phyloP scores from a whole-genome alignment of 192 early-diverging fungal genomes.

The Geosiphon pyriformis region DNA sequence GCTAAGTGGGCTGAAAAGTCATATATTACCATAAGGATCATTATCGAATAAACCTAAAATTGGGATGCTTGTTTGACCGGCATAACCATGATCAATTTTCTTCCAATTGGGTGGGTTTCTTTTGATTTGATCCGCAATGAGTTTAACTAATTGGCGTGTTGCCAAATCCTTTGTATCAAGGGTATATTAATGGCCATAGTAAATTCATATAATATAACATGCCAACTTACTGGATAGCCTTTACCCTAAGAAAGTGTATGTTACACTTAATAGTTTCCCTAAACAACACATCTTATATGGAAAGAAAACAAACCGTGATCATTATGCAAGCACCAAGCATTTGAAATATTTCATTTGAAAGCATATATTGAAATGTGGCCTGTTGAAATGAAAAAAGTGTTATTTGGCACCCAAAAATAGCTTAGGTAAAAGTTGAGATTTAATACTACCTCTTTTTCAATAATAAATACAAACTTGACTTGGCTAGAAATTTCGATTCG shows the following conservation, averaged over 20 bases:
- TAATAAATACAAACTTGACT: constrained; percentile 18
- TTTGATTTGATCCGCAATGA: not conserved
- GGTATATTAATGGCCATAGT: not conserved
- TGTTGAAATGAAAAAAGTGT: not conserved
- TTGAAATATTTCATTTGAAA: constrained; percentile 15
- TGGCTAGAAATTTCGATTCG: constrained; percentile 7
- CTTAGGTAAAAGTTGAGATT: no score
- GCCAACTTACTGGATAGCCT: constrained; percentile 23
- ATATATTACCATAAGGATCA: constrained; percentile 22
- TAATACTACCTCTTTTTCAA: constrained; percentile 25
- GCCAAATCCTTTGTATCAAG: constrained; percentile 13
- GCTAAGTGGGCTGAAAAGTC: no score
- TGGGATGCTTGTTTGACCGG: not conserved
- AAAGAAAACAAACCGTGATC: constrained; percentile 17
- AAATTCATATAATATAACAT: not conserved
- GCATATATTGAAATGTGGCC: constrained; percentile 27
- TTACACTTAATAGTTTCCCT: no score
- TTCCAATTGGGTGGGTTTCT: no score
- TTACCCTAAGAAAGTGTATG: constrained; percentile 24
- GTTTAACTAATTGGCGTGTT: constrained; percentile 24
- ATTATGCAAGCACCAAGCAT: constrained; percentile 13
- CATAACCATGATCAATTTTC: not conserved
- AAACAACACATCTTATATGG: not conserved
- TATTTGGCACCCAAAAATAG: not conserved
- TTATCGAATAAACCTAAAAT: constrained; percentile 23